Conservation (phyloP, 1,139 yeast genomes). For the Yamadazyma buinensis region DNA sequence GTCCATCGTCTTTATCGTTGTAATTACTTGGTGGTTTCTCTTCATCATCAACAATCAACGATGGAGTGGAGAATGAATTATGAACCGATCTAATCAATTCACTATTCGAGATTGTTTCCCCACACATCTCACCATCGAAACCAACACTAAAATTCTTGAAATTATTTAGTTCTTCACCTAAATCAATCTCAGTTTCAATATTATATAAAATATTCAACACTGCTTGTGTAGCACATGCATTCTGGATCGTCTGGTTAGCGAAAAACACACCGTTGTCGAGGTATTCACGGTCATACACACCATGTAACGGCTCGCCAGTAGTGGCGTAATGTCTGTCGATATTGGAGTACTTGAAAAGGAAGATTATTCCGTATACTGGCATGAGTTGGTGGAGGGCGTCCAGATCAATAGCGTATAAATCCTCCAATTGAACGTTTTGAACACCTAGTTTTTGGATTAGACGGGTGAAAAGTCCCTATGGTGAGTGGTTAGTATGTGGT, state of each 20-base stretch:
- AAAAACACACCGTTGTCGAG: slow-evolving; percentile 45
- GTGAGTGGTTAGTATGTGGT: slow-evolving; percentile 10
- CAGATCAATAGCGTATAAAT: slow-evolving; percentile 52
- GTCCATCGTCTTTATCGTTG: slow-evolving; percentile 47
- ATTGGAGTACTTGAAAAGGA: slow-evolving; percentile 58
- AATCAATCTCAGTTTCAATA: slow-evolving; percentile 27
- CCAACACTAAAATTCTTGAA: slow-evolving; percentile 51
- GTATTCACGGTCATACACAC: slow-evolving; percentile 41
- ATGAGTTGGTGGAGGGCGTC: slow-evolving; percentile 35
- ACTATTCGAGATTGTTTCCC: slow-evolving; percentile 63
- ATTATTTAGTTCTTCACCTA: slow-evolving; percentile 49
- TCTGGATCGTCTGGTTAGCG: slow-evolving; percentile 64
- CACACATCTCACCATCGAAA: slow-evolving; percentile 57
- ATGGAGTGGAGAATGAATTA: slow-evolving; percentile 62
- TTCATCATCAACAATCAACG: slow-evolving; percentile 46
- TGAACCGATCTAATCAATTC: slow-evolving; percentile 57
- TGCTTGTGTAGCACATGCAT: slow-evolving; percentile 80
- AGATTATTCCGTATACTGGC: slow-evolving; percentile 60
- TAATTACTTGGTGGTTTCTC: slow-evolving; percentile 21
- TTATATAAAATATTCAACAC: slow-evolving; percentile 56
- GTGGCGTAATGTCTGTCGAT: slow-evolving; percentile 29
- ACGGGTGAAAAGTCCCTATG: slow-evolving; percentile 64
- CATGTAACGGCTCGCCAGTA: slow-evolving; percentile 35
- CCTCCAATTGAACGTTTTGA: slow-evolving; percentile 55
- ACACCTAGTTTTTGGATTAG: slow-evolving; percentile 59